These are phyloP conservation scores for Fusarium euwallaceae DNA, from an alignment of 2,329 filamentous ascomycete species.

Conservation along the genomic window DNA sequence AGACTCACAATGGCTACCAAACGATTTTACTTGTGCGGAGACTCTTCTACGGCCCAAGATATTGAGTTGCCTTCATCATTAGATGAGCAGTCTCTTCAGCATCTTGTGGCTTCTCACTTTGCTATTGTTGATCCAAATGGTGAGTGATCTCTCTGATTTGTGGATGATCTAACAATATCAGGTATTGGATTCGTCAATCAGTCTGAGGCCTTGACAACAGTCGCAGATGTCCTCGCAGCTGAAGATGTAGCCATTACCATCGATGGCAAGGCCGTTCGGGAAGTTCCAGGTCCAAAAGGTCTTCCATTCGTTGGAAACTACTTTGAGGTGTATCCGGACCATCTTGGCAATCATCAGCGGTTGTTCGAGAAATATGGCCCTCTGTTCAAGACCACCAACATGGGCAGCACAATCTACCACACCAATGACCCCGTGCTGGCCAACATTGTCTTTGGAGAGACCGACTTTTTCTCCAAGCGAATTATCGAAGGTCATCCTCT, in stretches of 20 bases:
- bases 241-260: constrained; percentile 58
- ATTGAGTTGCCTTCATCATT: constrained; percentile 53
- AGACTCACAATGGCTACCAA: constrained; percentile 51
- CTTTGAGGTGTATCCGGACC: constrained; percentile 69
- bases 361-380: constrained; percentile 67
- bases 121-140: constrained; percentile 58
- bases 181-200: constrained; percentile 55
- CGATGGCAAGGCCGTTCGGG: constrained; percentile 62
- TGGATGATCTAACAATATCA: constrained; percentile 30
- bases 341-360: constrained; percentile 68
- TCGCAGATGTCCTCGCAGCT: constrained; percentile 53
- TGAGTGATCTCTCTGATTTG: constrained; percentile 19
- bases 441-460: constrained; percentile 61
- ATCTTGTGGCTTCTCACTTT: constrained; percentile 58
- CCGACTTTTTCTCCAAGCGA: constrained; percentile 66
- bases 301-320: constrained; percentile 66
- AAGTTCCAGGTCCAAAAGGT: constrained; percentile 63
- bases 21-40: constrained; percentile 58
- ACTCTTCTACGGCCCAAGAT: constrained; percentile 51
- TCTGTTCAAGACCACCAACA: constrained; percentile 64
- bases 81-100: constrained; percentile 55
- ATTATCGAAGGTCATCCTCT: constrained; percentile 65
- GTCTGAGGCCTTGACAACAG: constrained; percentile 48
- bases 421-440: constrained; percentile 65
- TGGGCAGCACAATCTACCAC: constrained; percentile 63